Evolutionary conservation across 768 basidiomycete genomes (phyloP), one percentile per base, ranked within the genome.

Genomic region (Hygrophoropsis aurantiaca): DNA sequence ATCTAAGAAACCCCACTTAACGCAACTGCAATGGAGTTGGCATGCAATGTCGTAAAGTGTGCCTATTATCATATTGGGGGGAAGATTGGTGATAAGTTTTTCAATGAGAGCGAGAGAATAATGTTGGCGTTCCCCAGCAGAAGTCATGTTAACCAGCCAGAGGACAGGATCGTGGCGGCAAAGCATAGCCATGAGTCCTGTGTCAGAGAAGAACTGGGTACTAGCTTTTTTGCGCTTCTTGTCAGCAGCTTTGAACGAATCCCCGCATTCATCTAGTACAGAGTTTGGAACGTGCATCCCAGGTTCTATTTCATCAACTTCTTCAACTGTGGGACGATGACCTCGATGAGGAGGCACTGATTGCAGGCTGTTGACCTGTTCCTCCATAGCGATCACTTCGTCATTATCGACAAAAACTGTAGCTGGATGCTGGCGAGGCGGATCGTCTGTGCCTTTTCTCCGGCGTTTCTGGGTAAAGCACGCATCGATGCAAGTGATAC

Each of bases 391-490:
- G n/a, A n/a, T n/a, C n/a, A n/a, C n/a, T n/a, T n/a, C n/a, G n/a
- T n/a, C n/a, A 33, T 56, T 40, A 0, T 58, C 33, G 0, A 68
- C 23, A 40, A 64, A 68, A 7, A 58, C 44, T 0, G 25, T 23
- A 23, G 34, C 24, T 15, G 57, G 51, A 0, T 57, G 55, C 30
- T 62, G 54, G 2, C n/a, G n/a, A n/a, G 48, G 54, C 8, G 42
- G 35, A n/a, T 52, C 34, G 1, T 46, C 46, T 25, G 42, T 48
- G 13, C 24, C 30, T 33, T 47, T 52, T 32, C 55, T 43, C 1
- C 54, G 55, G 13, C 30, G 16, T 44, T 69, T 68, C 42, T 72
- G 69, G 18, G 57, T 65, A 37, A 72, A 69, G 49, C 62, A 65
- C 1, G 58, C 61, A 52, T 71, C 69, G 10, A 64, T n/a, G 39